Evolutionary conservation across 306 rosid species (phyloP).

Genomic region (Quercus aquifolioides): DNA sequence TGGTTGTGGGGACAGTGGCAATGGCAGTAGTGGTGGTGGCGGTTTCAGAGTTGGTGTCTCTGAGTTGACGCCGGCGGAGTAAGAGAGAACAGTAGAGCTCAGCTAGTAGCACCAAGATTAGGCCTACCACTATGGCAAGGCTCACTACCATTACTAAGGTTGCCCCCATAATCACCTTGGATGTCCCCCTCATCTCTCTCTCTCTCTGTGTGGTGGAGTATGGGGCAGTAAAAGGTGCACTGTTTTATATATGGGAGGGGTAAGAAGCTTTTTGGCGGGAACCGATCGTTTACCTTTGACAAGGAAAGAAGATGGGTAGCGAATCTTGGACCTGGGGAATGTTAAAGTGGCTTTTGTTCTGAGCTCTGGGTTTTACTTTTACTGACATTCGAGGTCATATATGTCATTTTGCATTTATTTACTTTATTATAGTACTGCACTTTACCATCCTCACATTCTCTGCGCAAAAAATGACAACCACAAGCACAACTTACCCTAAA

Average conservation of each 20-base stretch:
- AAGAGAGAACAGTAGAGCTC: conserved; percentile 95
- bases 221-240: conserved; percentile 22
- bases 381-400: conserved; percentile 34
- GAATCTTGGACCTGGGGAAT: conserved; percentile 51
- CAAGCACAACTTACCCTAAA: not conserved
- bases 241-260: conserved; percentile 23
- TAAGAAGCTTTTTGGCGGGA: conserved; percentile 58
- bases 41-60: conserved; percentile 20
- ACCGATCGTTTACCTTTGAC: conserved; percentile 26
- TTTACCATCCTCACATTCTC: not conserved
- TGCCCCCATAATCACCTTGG: conserved; percentile 84
- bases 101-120: conserved; percentile 71
- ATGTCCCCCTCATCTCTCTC: conserved; percentile 73
- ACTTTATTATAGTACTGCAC: not conserved
- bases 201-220: conserved; percentile 11
- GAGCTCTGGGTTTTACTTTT: conserved; percentile 21
- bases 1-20: conserved; percentile 9
- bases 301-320: conserved; percentile 9
- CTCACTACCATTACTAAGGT: conserved; percentile 76
- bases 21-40: not conserved
- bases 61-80: conserved; percentile 68
- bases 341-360: conserved; percentile 32
- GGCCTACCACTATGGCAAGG: conserved; percentile 79
- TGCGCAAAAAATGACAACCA: not conserved
- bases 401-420: conserved; percentile 7